These are phyloP conservation scores for Russula lepida DNA, from an alignment of 768 basidiomycete genomes.

Conservation along the genomic window DNA sequence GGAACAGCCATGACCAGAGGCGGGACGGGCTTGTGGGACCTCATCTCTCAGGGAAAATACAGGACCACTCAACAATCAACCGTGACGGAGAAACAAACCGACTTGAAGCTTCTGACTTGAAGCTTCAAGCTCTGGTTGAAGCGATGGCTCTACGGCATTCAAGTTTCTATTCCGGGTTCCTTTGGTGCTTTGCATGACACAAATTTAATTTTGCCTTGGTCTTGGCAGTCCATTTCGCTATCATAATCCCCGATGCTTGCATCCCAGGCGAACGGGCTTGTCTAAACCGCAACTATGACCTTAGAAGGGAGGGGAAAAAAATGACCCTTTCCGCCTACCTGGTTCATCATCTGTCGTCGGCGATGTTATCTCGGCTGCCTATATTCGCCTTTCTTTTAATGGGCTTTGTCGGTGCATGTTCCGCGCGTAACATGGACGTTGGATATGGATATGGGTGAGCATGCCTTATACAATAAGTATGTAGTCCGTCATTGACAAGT, in stretches of 20 bases:
- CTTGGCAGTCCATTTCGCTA: not conserved
- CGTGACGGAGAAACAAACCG: too few relatives aligned
- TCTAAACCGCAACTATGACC: not conserved
- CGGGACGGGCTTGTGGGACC: too few relatives aligned
- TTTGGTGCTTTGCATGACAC: not conserved
- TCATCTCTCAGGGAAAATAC: too few relatives aligned
- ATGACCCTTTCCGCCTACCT: not conserved
- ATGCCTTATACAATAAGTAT: not conserved
- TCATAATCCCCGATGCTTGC: not conserved
- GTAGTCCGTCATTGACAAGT: not conserved
- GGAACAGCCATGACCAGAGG: too few relatives aligned
- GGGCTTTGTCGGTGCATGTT: not conserved
- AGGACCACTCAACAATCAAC: too few relatives aligned
- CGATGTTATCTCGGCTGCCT: constrained; percentile 26
- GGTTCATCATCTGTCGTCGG: not conserved
- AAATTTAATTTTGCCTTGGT: not conserved
- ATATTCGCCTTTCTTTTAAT: constrained; percentile 45
- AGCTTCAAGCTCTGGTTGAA: too few relatives aligned
- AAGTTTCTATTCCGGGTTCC: too few relatives aligned
- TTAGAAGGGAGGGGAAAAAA: not conserved
- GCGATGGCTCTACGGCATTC: too few relatives aligned
- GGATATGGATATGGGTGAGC: not conserved
- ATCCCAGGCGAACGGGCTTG: not conserved
- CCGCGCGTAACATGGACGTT: not conserved
- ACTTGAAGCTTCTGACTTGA: too few relatives aligned